Base-by-base conservation (phyloP, 495 filamentous ascomycete species). In the Aspergillus coremiiformis region DNA sequence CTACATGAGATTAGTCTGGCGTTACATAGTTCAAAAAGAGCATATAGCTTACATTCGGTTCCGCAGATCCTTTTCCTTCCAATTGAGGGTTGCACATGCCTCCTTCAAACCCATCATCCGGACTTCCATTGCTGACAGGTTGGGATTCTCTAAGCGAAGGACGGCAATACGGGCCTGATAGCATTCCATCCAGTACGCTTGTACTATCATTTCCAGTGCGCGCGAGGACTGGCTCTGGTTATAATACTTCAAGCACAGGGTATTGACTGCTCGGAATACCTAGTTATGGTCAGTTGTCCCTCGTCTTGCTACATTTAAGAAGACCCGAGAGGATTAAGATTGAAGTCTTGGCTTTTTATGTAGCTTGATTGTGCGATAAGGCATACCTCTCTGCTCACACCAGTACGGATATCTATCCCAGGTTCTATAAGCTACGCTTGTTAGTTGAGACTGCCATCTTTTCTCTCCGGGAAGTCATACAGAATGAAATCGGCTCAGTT, bases 161-260 rank as follows among this genome's bases (percentile, higher is more conserved):
- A 54, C 57, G n/a, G 53, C 57, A 32, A 52, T 56, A 5, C 57
- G 53, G 7, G 57, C 55, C 21, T 58, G 49, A 43, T 49, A 59
- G n/a, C 56, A 59, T 30, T 62, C 59, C 4, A 59, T 47, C 59
- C 59, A 62, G 33, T 59, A 62, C 10, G 59, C 56, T 32, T 62
- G 59, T 14, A 62, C 56, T 29, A 62, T 52, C 56, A 62, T 62
- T 39, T 62, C 59, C 9, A 62, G 51, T 17, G 59, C 59, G 4
- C 59, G 56, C 15, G 56, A 59, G 1, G 59, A 62, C 30, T 58
- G 59, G 35, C 56, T 57, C 39, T 56, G 59, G 48, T 59, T 58
- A 49, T 56, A 59, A 41, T 59, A 62, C 39, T 54, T 59, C 23
- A 53, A 43, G 43, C 59, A 62, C 3, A 62, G 39, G 11, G 47